Evolutionary conservation across 1,284 basidiomycete species (phyloP), one percentile per base, ranked within the genome.

Genomic region (Coniferiporia sulphurascens): DNA sequence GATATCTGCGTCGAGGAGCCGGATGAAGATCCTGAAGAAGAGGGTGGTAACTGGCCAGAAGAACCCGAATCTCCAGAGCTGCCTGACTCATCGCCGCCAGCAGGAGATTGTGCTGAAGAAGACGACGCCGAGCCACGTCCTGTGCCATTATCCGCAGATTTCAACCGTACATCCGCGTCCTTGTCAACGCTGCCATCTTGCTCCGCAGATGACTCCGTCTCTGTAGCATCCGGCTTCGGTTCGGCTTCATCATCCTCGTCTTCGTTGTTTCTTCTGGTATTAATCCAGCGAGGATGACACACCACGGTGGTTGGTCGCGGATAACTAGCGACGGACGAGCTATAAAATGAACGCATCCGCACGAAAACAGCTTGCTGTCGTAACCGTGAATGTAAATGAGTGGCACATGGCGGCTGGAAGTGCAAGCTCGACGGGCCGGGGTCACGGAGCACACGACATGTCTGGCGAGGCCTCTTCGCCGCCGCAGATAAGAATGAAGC

Each of bases 1-100:
- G 91, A 85, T 65, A 91, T 87, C 13, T 86, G 83, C 34, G 82
- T 83, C 9, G 69, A 68, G 35, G 70, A 72, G 41, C 75, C 68
- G 3, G 77, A 72, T 32, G 70, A 61, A 38, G 73, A 70, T 8
- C 70, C 65, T 21, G 73, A 67, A 21, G 74, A 71, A 27, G 73
- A 22, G 10, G 77, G 69, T 17, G 73, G 65, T 6, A 69, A 3
- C 7, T 71, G 51, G 71, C 65, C 10, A 73, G 70, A 21, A 75
- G 70, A 65, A 55, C 72, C 68, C 2, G 67, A 65, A 9, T 49
- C 51, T 54, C 56, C 46, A n/a, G 59, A 48, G 43, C 34, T 48
- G 49, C 22, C 41, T 49, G 61, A 62, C n/a, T 56, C 60, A 52
- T 52, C 49, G 17, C 45, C 66, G 21, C 65, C 52, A 44, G 61